Percentiles rank a stretch among this genome's conserved stretches.
phyloP scores from a whole-genome alignment of 129 eudicot species.

The Chrysanthemum seticuspe region DNA sequence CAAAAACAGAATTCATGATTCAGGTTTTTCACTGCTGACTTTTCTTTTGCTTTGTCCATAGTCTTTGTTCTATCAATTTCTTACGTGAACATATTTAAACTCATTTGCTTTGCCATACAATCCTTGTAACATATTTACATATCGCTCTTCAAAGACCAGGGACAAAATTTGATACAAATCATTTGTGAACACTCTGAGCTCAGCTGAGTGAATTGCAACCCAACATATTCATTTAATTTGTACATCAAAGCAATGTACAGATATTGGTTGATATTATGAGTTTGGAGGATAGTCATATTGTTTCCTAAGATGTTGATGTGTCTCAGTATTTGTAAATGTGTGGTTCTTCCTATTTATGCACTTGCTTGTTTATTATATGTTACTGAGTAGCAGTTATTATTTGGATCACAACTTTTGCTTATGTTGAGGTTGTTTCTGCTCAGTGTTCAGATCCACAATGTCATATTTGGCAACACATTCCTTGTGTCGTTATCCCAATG shows the following conservation, averaged over 20 bases:
- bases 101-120: not conserved
- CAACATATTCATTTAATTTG: too few relatives aligned
- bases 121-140: not conserved
- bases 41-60: not conserved
- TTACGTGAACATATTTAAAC: not conserved
- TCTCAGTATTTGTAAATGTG: not conserved
- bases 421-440: not conserved
- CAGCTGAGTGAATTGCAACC: not conserved
- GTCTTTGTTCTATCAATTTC: not conserved
- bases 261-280: too few relatives aligned
- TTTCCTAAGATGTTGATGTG: not conserved
- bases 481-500: constrained; percentile 47
- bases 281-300: not conserved
- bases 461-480: constrained; percentile 46
- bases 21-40: constrained; percentile 29
- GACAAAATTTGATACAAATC: not conserved
- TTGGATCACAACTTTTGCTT: constrained; percentile 10
- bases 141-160: not conserved
- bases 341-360: not conserved
- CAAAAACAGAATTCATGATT: constrained; percentile 37
- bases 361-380: constrained; percentile 9
- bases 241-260: too few relatives aligned
- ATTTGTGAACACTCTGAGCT: too few relatives aligned
- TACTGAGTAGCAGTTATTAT: constrained; percentile 5
- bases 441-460: constrained; percentile 61